These are phyloP conservation scores for Tuber aestivum DNA, from an alignment of 495 filamentous ascomycete species.

Conservation along the genomic window DNA sequence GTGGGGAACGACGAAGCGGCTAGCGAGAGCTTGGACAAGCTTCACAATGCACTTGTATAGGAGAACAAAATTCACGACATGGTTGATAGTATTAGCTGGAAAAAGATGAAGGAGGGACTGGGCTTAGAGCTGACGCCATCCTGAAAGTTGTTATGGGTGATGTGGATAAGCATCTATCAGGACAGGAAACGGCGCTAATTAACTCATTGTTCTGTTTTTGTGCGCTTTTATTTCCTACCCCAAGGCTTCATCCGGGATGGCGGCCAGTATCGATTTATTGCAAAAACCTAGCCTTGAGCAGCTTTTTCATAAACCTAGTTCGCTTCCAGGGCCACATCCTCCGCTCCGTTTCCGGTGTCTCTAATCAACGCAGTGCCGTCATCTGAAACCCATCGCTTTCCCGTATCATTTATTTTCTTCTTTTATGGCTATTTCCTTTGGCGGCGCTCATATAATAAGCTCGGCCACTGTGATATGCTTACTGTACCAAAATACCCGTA, in stretches of 20 bases:
- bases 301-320: neutral
- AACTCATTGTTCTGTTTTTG: neutral
- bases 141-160: conserved; percentile 78
- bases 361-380: too few species aligned
- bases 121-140: conserved; percentile 61
- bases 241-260: neutral
- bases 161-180: conserved; percentile 57
- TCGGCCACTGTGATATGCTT: neutral
- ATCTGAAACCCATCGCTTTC: too few species aligned
- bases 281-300: neutral
- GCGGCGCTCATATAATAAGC: neutral
- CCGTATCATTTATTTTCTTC: neutral
- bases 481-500: too few species aligned
- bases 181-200: conserved; percentile 47
- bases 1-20: conserved; percentile 70
- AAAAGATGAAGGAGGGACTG: conserved; percentile 45
- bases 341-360: neutral
- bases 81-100: conserved; percentile 85
- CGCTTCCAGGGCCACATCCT: neutral
- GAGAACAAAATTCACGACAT: conserved; percentile 69
- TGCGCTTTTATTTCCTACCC: neutral
- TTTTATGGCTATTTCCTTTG: neutral
- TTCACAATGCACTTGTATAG: conserved; percentile 70
- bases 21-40: conserved; percentile 56
- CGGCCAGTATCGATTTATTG: neutral